Conservation (phyloP, 805 yeast genomes). For the Barnettozyma sp. region DNA sequence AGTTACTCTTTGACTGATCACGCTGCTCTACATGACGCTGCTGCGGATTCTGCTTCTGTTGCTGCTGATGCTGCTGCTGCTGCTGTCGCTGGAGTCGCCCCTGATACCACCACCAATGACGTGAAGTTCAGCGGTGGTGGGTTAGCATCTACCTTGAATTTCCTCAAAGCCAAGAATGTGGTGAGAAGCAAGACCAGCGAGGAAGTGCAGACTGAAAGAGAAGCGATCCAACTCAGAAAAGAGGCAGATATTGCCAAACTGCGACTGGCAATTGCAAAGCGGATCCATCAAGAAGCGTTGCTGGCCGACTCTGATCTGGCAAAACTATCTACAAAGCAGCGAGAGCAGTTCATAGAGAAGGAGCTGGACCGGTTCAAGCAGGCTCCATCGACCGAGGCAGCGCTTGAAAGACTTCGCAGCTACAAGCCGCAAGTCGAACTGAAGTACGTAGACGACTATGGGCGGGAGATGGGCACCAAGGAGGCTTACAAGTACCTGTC, state of each 20-base stretch:
- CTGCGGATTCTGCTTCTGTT: no score
- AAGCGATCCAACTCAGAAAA: constrained; percentile 11
- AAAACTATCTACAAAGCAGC: constrained; percentile 35
- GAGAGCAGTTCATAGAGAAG: constrained; percentile 30
- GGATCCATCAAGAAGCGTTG: constrained; percentile 13
- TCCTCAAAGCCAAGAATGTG: constrained; percentile 19
- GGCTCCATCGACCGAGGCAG: constrained; percentile 7
- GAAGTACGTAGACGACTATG: constrained; percentile 46
- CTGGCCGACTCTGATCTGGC: constrained; percentile 16
- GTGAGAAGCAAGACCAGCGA: constrained; percentile 10
- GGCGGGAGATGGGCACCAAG: constrained; percentile 41
- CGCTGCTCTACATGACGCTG: no score
- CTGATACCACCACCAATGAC: background rate
- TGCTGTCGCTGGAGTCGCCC: background rate
- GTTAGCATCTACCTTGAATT: constrained; percentile 18
- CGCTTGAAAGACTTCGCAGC: constrained; percentile 19
- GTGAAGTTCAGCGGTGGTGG: constrained; percentile 19
- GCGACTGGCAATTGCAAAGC: constrained; percentile 12
- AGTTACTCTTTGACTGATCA: no score
- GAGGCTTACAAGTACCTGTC: constrained; percentile 56
- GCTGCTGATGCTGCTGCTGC: background rate
- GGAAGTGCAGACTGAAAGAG: constrained; percentile 11
- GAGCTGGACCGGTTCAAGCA: constrained; percentile 13
- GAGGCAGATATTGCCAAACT: constrained; percentile 14
- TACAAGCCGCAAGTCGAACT: constrained; percentile 45